Evolutionary conservation across 306 rosid genomes (phyloP).

Genomic region (Amphicarpaea edgeworthii): DNA sequence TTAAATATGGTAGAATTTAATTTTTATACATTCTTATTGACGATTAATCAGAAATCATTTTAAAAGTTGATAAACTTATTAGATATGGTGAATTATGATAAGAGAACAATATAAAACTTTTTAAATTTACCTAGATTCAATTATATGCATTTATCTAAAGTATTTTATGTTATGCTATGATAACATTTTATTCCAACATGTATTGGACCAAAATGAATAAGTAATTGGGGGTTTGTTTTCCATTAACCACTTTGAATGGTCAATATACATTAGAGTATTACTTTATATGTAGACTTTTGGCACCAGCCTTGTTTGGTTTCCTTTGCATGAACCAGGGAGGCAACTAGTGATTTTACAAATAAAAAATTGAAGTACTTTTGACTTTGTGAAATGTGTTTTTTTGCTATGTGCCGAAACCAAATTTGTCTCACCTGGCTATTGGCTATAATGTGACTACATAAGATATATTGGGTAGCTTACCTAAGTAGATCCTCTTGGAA

Average conservation of each 20-base stretch:
- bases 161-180: neutral
- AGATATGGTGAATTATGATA: neutral
- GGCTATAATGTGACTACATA: constrained; percentile 45
- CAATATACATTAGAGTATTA: constrained; percentile 3
- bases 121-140: neutral
- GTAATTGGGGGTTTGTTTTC: neutral
- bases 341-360: constrained; percentile 50
- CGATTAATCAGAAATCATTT: no score
- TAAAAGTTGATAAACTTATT: no score
- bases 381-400: constrained; percentile 48
- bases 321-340: constrained; percentile 42
- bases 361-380: constrained; percentile 44
- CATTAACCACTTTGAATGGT: constrained; percentile 32
- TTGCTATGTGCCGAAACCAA: constrained; percentile 34
- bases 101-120: no score
- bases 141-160: neutral
- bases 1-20: neutral
- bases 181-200: neutral
- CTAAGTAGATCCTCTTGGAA: constrained; percentile 54
- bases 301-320: constrained; percentile 25
- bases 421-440: constrained; percentile 52
- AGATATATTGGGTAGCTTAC: constrained; percentile 61
- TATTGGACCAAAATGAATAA: neutral
- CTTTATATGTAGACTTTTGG: constrained; percentile 15
- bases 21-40: neutral